A percentile compares a stretch with the other conserved stretches of the same genome.
Conservation (phyloP, 2,329 filamentous ascomycete species). For the Scortechinia acanthostroma region DNA sequence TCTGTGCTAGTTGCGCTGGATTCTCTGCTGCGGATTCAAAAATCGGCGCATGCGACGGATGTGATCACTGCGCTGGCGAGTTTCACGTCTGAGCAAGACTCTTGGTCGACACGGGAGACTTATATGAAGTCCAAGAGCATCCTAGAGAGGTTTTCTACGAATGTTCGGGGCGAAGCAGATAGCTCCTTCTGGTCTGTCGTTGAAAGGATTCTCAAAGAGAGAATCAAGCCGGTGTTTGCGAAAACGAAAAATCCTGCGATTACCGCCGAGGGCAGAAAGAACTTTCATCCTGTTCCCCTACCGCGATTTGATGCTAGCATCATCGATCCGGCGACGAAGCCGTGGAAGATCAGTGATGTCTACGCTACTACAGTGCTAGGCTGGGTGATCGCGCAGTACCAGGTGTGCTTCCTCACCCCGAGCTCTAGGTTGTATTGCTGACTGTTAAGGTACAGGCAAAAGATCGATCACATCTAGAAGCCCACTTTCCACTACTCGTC, state of each 20-base stretch:
- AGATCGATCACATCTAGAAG: constrained; percentile 27
- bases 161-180: neutral
- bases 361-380: constrained; percentile 1
- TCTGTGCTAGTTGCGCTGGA: neutral
- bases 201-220: constrained; percentile 48
- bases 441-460: constrained; percentile 18
- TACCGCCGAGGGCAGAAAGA: constrained; percentile 48
- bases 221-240: constrained; percentile 63
- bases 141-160: neutral
- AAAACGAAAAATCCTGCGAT: constrained; percentile 41
- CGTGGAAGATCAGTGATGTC: constrained; percentile 45
- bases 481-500: constrained; percentile 60
- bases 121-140: neutral
- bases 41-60: neutral
- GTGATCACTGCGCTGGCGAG: neutral
- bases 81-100: neutral
- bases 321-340: constrained; percentile 35
- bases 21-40: neutral
- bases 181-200: constrained; percentile 32
- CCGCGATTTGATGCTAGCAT: constrained; percentile 19
- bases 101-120: neutral
- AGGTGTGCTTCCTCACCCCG: neutral
- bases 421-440: constrained; percentile 6
- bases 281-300: constrained; percentile 29
- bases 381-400: neutral